Evolutionary conservation across 164 flowering plant genomes (phyloP).

Genomic region (Dillenia turbinata): DNA sequence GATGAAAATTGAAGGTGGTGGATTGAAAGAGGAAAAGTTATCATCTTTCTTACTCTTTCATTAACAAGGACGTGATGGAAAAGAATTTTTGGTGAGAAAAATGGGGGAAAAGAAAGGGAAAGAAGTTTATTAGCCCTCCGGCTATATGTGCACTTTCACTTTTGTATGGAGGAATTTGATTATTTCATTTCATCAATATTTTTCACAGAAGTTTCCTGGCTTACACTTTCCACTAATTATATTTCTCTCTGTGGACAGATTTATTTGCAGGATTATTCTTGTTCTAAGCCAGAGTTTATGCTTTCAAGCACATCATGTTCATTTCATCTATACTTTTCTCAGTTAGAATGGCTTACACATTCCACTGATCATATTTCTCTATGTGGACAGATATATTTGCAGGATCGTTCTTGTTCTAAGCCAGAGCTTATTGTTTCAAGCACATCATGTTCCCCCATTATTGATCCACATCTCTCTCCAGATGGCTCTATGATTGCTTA

Average conservation of each 20-base stretch:
- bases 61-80: too few relatives aligned
- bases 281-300: slow-evolving; percentile 58
- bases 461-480: slow-evolving; percentile 90
- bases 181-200: slow-evolving; percentile 75
- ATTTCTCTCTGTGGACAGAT: slow-evolving; percentile 42
- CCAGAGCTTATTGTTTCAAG: slow-evolving; percentile 71
- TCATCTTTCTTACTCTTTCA: too few relatives aligned
- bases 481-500: slow-evolving; percentile 86
- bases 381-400: slow-evolving; percentile 66
- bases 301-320: slow-evolving; percentile 55
- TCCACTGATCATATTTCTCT: slow-evolving; percentile 2
- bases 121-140: too few relatives aligned
- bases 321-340: slow-evolving; percentile 89
- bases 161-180: too few relatives aligned
- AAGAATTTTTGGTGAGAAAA: too few relatives aligned
- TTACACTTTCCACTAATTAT: too few relatives aligned
- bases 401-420: slow-evolving; percentile 42
- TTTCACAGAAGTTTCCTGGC: slow-evolving; percentile 33
- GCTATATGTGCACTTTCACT: too few relatives aligned
- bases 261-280: slow-evolving; percentile 58
- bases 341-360: too few relatives aligned
- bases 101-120: too few relatives aligned
- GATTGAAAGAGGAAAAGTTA: too few relatives aligned
- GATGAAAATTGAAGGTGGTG: too few relatives aligned
- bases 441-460: slow-evolving; percentile 60